These are phyloP conservation scores for Aspergillus phoenicis DNA, from an alignment of 2,329 filamentous ascomycete species.

Conservation along the genomic window DNA sequence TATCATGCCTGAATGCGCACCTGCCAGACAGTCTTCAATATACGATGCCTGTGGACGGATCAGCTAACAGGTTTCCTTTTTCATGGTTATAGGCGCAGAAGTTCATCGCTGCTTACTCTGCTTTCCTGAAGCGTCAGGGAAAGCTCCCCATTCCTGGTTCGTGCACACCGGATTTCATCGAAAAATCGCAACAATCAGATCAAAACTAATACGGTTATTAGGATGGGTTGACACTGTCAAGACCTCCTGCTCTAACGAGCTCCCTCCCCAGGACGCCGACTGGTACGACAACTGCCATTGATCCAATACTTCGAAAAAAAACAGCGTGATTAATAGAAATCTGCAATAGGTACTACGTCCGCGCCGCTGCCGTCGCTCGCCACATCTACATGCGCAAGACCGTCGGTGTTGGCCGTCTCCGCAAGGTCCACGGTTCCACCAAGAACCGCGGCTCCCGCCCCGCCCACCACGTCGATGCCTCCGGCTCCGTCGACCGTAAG, in stretches of 20 bases:
- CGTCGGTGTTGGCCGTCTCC: slow-evolving; percentile 95
- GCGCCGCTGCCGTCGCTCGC: slow-evolving; percentile 91
- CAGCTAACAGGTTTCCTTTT: slow-evolving; percentile 20
- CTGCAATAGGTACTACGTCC: slow-evolving; percentile 66
- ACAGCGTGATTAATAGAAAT: slow-evolving; percentile 3
- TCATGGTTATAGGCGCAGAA: slow-evolving; percentile 59
- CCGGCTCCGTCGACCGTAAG: slow-evolving; percentile 95
- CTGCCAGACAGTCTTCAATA: background rate
- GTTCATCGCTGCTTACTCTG: slow-evolving; percentile 69
- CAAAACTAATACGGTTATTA: slow-evolving; percentile 38
- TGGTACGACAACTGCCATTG: slow-evolving; percentile 68
- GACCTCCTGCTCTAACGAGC: slow-evolving; percentile 94
- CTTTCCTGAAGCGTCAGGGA: slow-evolving; percentile 71
- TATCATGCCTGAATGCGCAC: background rate
- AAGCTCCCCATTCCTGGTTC: slow-evolving; percentile 70
- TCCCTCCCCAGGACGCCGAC: slow-evolving; percentile 96
- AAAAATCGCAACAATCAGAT: background rate
- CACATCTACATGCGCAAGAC: slow-evolving; percentile 99
- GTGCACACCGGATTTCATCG: slow-evolving; percentile 32
- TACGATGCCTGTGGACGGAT: background rate
- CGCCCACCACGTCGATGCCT: slow-evolving; percentile 93
- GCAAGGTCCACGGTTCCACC: slow-evolving; percentile 92
- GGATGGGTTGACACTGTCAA: slow-evolving; percentile 99
- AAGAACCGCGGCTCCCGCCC: slow-evolving; percentile 96
- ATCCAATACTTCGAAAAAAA: slow-evolving; percentile 18